Evolutionary conservation across 139 green algal genomes (phyloP), one percentile per base, ranked within the genome.

Genomic region (Tetradesmus obliquus): DNA sequence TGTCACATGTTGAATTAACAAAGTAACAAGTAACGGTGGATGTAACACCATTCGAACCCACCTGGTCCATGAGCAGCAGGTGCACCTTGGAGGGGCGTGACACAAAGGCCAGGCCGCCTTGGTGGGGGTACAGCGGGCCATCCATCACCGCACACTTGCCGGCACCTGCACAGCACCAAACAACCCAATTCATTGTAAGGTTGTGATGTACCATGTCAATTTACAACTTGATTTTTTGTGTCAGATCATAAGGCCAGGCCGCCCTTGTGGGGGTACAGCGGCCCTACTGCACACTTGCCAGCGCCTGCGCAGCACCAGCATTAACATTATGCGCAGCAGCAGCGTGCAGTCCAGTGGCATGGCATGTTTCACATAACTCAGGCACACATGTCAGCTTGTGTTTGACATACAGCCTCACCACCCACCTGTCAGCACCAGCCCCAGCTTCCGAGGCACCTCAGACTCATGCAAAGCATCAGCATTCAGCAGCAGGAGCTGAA

Each of bases 51-150:
- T 5, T 10, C 6, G 3, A 51, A 19, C 53, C 4, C 55, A 90
- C 86, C 86, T 83, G 86, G 13, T 90, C 19, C 86, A 90, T 58
- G 45, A 90, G 69, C 69, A 90, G 86, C 45, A 90, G 19, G 32
- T 90, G 86, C 62, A 90, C 69, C 53, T 90, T 83, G n/a, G 86
- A 57, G 9, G 86, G 86, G 8, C 86, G 66, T 55, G 69, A 90
- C 19, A 90, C 69, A 54, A 90, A 90, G 0, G 24, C 86, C 69
- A 83, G 22, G 17, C 84, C 84, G 24, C 12, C 17, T 3, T n/a
- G 13, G 55, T 89, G 84, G 20, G 84, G 84, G 55, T 89, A 89
- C 60, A 89, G 84, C 5, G 84, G 84, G 0, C 84, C 84, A 80
- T 89, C 71, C 71, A 90, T 53, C 20, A 90, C 86, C 3, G 69